phyloP scores from a whole-genome alignment of 306 rosid species.

The Acmispon strigosus region DNA sequence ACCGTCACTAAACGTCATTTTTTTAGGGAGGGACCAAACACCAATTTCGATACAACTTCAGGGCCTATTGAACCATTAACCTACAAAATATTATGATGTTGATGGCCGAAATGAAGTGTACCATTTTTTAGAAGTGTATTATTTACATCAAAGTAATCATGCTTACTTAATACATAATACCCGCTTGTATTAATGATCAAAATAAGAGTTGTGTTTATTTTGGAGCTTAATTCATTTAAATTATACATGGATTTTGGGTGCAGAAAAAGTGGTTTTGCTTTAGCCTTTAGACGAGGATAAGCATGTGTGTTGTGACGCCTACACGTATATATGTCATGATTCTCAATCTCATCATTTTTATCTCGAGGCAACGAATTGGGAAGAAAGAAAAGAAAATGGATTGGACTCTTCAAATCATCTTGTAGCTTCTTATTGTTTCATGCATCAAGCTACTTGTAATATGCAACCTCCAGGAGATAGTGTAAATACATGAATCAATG shows the following conservation, averaged over 20 bases:
- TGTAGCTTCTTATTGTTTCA: conserved; percentile 9
- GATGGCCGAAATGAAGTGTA: too few species aligned
- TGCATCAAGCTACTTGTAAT: neutral
- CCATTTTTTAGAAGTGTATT: too few species aligned
- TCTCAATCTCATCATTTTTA: neutral
- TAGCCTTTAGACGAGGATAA: conserved; percentile 8
- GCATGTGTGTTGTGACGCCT: neutral
- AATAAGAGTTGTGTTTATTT: neutral
- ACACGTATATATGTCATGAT: neutral
- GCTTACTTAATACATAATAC: too few species aligned
- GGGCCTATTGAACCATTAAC: too few species aligned
- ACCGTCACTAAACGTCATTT: too few species aligned
- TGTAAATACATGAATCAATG: neutral
- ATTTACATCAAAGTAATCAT: neutral
- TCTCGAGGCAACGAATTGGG: neutral
- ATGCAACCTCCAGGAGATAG: neutral
- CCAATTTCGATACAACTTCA: too few species aligned
- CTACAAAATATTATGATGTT: too few species aligned
- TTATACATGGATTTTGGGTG: neutral
- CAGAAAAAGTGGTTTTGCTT: conserved; percentile 77
- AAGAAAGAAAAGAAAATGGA: neutral
- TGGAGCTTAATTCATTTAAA: neutral
- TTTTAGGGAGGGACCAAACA: too few species aligned
- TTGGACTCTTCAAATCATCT: neutral
- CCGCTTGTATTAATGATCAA: too few species aligned